Percentiles rank a stretch among this genome's conserved stretches.
phyloP scores from a whole-genome alignment of 192 early-diverging fungal genomes.

The Glomus cerebriforme region DNA sequence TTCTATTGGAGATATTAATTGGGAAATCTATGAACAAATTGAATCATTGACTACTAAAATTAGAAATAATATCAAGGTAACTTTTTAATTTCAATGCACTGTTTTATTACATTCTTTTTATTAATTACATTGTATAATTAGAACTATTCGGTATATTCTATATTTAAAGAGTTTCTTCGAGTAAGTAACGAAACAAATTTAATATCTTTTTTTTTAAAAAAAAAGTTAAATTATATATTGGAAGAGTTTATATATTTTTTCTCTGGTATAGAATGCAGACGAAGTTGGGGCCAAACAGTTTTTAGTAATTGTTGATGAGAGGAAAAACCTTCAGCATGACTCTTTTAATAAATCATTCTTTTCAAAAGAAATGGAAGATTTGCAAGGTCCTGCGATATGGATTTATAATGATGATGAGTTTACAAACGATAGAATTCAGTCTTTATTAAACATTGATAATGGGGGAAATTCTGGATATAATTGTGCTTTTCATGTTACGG shows the following conservation, averaged over 20 bases:
- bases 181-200: neutral
- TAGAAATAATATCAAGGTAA: neutral
- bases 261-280: slow-evolving; percentile 45
- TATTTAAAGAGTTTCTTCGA: neutral
- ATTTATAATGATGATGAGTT: slow-evolving; percentile 42
- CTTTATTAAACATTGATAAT: no score
- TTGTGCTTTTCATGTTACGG: slow-evolving; percentile 39
- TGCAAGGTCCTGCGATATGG: slow-evolving; percentile 41
- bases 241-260: neutral
- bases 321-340: neutral
- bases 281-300: neutral
- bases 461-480: slow-evolving; percentile 34
- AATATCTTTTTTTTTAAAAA: neutral
- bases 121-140: neutral
- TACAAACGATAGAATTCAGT: neutral
- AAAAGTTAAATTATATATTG: neutral
- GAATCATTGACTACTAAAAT: neutral
- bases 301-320: neutral
- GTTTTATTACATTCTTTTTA: neutral
- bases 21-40: neutral
- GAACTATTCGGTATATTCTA: neutral
- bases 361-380: slow-evolving; percentile 28
- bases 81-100: neutral
- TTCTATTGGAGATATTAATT: neutral
- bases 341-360: slow-evolving; percentile 18